Base-by-base conservation (phyloP, 176 grass and related monocot genomes). In the Typha latifolia region DNA sequence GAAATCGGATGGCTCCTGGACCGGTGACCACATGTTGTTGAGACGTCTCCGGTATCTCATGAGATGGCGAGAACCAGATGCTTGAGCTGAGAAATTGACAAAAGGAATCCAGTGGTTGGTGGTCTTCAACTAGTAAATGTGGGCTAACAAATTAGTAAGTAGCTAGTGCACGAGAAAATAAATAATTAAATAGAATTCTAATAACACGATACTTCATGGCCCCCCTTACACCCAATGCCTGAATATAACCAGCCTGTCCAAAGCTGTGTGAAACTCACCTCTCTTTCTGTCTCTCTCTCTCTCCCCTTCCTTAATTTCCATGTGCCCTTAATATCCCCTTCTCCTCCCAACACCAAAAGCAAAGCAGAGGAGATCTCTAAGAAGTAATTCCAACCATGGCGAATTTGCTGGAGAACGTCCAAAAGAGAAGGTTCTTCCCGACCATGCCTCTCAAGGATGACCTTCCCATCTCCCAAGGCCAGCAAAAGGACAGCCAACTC, bases 321-420 rank as follows among this genome's bases (percentile, higher is more conserved):
- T 66, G 62, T 18, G 24, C 23, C 13, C 37, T 32, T 29, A 49
- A 81, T 12, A 52, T 48, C 3, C 37, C 51, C 15, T 19, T 31
- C 61, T 49, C 18, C 26, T 32, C 4, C 37, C 5, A 43, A 43
- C 8, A 43, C 37, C 37, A 43, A 43, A 43, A 43, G 37, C 34
- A 43, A 43, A 29, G 0, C 27, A 29, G 27, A 29, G 27, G 27
- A 2, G 27, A 3, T n/a, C 0, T 29, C 27, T 29, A 29, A 29
- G 2, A 29, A 29, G 27, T 29, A 29, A 29, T 29, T 47, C 14
- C 59, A 1, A 47, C 51, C 84, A 99, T 99, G 95, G 89, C 83
- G 29, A 85, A 81, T 71, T 73, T 99, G 63, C 32, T 99, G 49
- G 95, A 90, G 72, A 99, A 75, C 76, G 82, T 99, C 64, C 89